These are phyloP conservation scores for Nicotiana sylvestris DNA, from an alignment of 257 asterid genomes.

Conservation along the genomic window DNA sequence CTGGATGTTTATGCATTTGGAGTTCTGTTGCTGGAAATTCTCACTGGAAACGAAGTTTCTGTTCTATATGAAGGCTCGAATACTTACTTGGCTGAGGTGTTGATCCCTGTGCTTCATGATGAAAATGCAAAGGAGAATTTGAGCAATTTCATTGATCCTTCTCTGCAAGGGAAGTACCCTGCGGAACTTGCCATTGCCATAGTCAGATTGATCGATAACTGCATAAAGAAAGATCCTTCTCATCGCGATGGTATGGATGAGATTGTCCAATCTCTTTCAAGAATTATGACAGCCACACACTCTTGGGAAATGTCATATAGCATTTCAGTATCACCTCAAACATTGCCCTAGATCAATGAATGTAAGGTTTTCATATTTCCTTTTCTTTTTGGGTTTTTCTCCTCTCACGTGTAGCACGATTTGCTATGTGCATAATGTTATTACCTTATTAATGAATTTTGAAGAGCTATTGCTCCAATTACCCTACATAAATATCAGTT, in stretches of 20 bases:
- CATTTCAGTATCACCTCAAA: constrained; percentile 29
- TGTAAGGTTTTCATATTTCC: not conserved
- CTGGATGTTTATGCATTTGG: constrained; percentile 90
- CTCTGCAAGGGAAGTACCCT: constrained; percentile 51
- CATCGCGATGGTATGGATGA: constrained; percentile 69
- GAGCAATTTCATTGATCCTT: constrained; percentile 49
- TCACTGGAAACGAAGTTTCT: constrained; percentile 65
- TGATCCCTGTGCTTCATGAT: constrained; percentile 33
- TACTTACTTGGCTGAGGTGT: constrained; percentile 28
- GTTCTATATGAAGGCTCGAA: constrained; percentile 26
- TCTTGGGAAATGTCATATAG: constrained; percentile 56
- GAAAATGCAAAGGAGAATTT: constrained; percentile 35
- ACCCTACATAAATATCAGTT: not conserved
- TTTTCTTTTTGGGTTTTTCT: not conserved
- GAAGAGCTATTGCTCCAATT: not conserved
- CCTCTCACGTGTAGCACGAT: not conserved
- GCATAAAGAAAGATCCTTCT: constrained; percentile 62
- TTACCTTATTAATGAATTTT: not conserved
- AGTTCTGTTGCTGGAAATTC: constrained; percentile 68
- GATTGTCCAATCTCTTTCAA: constrained; percentile 55
- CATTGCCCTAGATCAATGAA: constrained; percentile 24
- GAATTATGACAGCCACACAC: constrained; percentile 33
- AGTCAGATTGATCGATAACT: constrained; percentile 45
- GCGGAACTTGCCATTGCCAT: constrained; percentile 39
- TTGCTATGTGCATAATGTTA: not conserved